Evolutionary conservation across 768 basidiomycete genomes (phyloP).

Genomic region (Tricholomella constricta): DNA sequence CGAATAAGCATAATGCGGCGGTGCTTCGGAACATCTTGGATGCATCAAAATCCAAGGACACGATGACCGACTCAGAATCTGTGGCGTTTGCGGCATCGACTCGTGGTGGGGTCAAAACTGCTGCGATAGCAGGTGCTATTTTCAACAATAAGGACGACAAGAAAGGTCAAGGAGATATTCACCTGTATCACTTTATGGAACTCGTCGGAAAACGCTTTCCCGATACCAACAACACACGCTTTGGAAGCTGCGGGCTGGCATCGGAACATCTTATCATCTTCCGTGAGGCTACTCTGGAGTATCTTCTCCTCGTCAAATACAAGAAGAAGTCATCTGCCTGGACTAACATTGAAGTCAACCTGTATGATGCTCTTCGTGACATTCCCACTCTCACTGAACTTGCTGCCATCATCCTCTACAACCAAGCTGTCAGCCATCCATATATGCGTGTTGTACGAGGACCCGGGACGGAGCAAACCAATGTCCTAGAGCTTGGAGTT

Average conservation of each 20-base stretch:
- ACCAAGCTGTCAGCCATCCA: slow-evolving; percentile 19
- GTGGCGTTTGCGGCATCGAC: slow-evolving; percentile 19
- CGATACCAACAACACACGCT: slow-evolving; percentile 26
- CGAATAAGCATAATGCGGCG: slow-evolving; percentile 27
- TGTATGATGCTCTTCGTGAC: slow-evolving; percentile 25
- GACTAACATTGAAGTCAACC: slow-evolving; percentile 29
- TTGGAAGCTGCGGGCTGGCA: slow-evolving; percentile 25
- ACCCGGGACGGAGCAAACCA: neutral
- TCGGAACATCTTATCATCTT: slow-evolving; percentile 24
- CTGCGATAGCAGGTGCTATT: slow-evolving; percentile 27
- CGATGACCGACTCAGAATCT: neutral
- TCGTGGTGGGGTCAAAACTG: slow-evolving; percentile 25
- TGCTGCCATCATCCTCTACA: slow-evolving; percentile 18
- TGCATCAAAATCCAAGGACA: neutral
- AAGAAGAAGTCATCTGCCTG: slow-evolving; percentile 25
- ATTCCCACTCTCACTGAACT: slow-evolving; percentile 21
- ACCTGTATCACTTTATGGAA: slow-evolving; percentile 14
- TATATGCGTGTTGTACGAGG: slow-evolving; percentile 17
- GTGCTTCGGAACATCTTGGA: neutral
- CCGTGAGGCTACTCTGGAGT: slow-evolving; percentile 20
- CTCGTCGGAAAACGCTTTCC: slow-evolving; percentile 20
- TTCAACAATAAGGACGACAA: slow-evolving; percentile 32
- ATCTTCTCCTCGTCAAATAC: slow-evolving; percentile 21
- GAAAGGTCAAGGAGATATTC: slow-evolving; percentile 33
- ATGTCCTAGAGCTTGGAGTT: slow-evolving; percentile 5